Base-by-base conservation (phyloP, 768 basidiomycete species). In the Suillus placidus region DNA sequence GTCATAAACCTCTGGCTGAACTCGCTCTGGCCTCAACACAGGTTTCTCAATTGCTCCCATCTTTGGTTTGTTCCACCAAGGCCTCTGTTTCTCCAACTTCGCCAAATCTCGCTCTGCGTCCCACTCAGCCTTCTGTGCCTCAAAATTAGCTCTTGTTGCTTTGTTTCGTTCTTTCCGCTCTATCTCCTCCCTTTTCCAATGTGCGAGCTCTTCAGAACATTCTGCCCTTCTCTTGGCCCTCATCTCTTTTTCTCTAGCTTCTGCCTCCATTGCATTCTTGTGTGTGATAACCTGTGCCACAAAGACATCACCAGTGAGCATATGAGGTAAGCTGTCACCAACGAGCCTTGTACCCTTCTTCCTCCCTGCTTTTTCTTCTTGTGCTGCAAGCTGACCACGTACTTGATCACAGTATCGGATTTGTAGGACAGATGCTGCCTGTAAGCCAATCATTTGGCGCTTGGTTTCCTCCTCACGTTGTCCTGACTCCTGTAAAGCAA, bases 1-100 rank as follows among this genome's bases (percentile, higher is more conserved):
- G 6, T 47, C n/a, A 23, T 47, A 12, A 47, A 47, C 45, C 6
- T 47, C 45, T 6, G 45, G 45, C n/a, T 30, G 55, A 34, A 7
- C 60, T 37, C 9, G 9, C 26, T 43, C 60, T n/a, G 38, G 60
- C 40, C 62, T 64, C 9, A 51, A 61, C 20, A 68, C 62, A 5
- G 47, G 65, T 52, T 61, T 67, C 62, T 67, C 61, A 4, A 61
- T 42, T 37, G 14, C 56, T 8, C 45, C 63, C n/a, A 32, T 32
- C 49, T 64, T n/a, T 51, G 69, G 70, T 61, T 72, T 72, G 16
- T 40, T 62, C 71, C 71, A 72, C 61, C n/a, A n/a, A n/a, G n/a
- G n/a, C n/a, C n/a, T n/a, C n/a, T n/a, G n/a, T n/a, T n/a, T n/a
- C n/a, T n/a, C n/a, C n/a, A n/a, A n/a, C n/a, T 69, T 67, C 18